These are phyloP conservation scores for Pseudoperonospora humuli DNA, from an alignment of 352 stramenopile species.

Conservation along the genomic window DNA sequence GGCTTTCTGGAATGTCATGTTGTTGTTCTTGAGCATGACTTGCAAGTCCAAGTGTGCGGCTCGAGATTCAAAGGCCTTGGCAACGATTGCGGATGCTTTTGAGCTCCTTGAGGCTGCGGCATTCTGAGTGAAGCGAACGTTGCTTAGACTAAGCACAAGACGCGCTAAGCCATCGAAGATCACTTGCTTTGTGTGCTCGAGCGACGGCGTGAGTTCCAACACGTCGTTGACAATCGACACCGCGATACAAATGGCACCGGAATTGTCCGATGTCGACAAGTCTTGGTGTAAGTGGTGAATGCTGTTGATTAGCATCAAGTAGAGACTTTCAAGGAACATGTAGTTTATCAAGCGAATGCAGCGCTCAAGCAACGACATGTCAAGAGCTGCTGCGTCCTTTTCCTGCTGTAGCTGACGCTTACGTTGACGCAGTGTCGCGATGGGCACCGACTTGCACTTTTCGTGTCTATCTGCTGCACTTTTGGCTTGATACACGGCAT, in stretches of 20 bases:
- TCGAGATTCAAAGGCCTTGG: conserved; percentile 24
- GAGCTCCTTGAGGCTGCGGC: conserved; percentile 42
- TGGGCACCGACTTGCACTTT: conserved; percentile 62
- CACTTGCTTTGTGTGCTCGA: conserved; percentile 40
- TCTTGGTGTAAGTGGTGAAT: conserved; percentile 29
- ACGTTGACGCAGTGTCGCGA: conserved; percentile 31
- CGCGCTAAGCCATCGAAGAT: conserved; percentile 42
- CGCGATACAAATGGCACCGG: conserved; percentile 37
- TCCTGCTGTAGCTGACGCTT: conserved; percentile 27
- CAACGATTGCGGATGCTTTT: conserved; percentile 26
- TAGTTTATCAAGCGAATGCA: conserved; percentile 62
- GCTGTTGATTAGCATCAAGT: conserved; percentile 50
- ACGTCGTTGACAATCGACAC: conserved; percentile 38
- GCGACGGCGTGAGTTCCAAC: conserved; percentile 35
- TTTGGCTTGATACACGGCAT: conserved; percentile 44
- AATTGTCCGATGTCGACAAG: conserved; percentile 30
- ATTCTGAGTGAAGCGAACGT: conserved; percentile 63
- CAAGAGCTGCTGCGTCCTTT: conserved; percentile 34
- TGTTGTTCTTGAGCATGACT: conserved; percentile 35
- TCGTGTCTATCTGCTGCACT: conserved; percentile 33
- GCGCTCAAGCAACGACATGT: conserved; percentile 37
- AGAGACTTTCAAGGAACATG: conserved; percentile 62
- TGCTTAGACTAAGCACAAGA: conserved; percentile 46
- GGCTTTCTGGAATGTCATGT: conserved; percentile 32
- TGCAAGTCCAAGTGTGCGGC: conserved; percentile 37